phyloP scores from a whole-genome alignment of 2,329 filamentous ascomycete genomes.

The Bipolaris sorokiniana region DNA sequence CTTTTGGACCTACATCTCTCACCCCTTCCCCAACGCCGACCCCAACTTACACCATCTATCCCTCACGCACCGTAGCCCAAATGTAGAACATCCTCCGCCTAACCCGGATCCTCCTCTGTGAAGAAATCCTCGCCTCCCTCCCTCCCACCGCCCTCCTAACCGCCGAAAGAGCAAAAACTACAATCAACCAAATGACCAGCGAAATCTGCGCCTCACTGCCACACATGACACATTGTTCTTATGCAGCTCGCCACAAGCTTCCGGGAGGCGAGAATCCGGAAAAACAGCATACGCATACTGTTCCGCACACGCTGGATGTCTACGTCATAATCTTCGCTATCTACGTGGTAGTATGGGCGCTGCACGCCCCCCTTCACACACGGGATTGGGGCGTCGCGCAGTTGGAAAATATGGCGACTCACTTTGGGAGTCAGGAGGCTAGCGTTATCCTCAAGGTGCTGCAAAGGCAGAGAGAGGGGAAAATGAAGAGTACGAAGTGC shows the following conservation, averaged over 20 bases:
- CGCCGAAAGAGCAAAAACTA: constrained; percentile 16
- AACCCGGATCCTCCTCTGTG: constrained; percentile 42
- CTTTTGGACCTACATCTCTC: constrained; percentile 21
- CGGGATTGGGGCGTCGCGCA: too few species aligned
- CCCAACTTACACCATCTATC: constrained; percentile 37
- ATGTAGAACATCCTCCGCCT: constrained; percentile 42
- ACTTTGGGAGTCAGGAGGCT: too few species aligned
- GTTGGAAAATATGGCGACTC: too few species aligned
- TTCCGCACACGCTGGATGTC: constrained; percentile 24
- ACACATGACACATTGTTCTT: constrained; percentile 38
- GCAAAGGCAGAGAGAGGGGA: too few species aligned
- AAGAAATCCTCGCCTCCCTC: constrained; percentile 27
- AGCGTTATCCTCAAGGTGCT: too few species aligned
- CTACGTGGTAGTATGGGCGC: constrained; percentile 25
- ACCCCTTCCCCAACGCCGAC: constrained; percentile 6
- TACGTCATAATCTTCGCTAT: constrained; percentile 25
- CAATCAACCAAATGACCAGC: constrained; percentile 28
- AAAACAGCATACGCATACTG: constrained; percentile 18
- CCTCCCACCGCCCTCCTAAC: not conserved
- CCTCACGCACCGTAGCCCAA: constrained; percentile 36
- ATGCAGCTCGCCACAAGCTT: constrained; percentile 25
- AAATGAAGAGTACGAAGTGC: too few species aligned
- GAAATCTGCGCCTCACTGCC: constrained; percentile 45
- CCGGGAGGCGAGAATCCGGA: constrained; percentile 1
- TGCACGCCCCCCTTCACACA: not conserved